Evolutionary conservation across 1,284 basidiomycete species (phyloP), one percentile per base, ranked within the genome.

Genomic region (Rhodotorula sp.): DNA sequence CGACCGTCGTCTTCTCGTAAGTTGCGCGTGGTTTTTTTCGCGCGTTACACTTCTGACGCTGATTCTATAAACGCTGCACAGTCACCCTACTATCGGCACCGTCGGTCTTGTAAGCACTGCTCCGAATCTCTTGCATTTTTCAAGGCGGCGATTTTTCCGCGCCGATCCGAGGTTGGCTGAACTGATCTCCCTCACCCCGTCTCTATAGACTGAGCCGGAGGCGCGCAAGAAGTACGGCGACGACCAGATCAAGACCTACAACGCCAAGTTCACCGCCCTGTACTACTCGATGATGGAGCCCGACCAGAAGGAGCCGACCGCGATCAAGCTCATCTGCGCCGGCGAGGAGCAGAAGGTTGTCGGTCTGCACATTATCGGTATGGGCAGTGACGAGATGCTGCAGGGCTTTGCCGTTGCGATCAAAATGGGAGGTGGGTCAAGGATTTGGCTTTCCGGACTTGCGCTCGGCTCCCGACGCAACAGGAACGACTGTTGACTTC

Each of bases 351-450:
- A 99, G 81, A 91, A 90, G 79, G 91, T 99, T 52, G 92, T 99
- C 26, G 96, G 96, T 26, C 84, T 98, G 65, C 97, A 99, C 82
- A 90, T 97, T 77, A 89, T 98, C 72, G 96, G 95, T 8, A 79
- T 87, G 76, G 93, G 93, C 62, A 90, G 88, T 74, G 96, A 98
- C 80, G 95, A 98, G 83, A 87, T 91, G 77, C 84, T 95, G 83
- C 95, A 98, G 85, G 94, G 94, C 73, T 96, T 98, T 80, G 92
- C 85, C 2, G 92, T 97, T 26, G 95, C 95, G 18, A 85, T 99
- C 79, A 97, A 97, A 86, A 94, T 97, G 93, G 91, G 92, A 66
- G 91, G 90, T 86, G 81, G 58, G 64, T 76, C 59, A 47, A 31
- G 62, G 86, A 81, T n/a, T 62, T 52, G 48, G 56, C 21, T 59